These are phyloP conservation scores for Globisporangium takayamanum DNA, from an alignment of 352 stramenopile genomes.

Conservation along the genomic window DNA sequence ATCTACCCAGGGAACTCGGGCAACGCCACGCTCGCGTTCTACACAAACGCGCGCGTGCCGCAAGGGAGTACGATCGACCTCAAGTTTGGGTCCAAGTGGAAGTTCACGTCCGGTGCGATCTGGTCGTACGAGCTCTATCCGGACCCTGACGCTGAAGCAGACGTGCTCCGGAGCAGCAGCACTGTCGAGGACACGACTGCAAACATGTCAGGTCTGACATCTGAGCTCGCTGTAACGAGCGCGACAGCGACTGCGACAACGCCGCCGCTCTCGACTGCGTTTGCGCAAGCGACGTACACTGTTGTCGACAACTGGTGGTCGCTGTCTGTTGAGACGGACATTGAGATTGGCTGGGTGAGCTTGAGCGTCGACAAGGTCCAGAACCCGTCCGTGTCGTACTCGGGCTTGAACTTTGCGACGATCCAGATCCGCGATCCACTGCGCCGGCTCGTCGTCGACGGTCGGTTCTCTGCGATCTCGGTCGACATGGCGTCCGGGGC, in stretches of 20 bases:
- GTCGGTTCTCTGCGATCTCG: constrained; percentile 66
- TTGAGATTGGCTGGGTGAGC: constrained; percentile 63
- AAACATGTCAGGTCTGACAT: background rate
- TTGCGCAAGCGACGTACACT: constrained; percentile 6
- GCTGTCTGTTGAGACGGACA: constrained; percentile 41
- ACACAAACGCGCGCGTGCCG: constrained; percentile 53
- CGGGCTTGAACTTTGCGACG: constrained; percentile 52
- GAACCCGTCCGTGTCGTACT: constrained; percentile 65
- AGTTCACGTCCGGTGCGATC: constrained; percentile 34
- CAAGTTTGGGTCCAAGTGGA: constrained; percentile 57
- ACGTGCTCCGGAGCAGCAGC: background rate
- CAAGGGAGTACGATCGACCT: constrained; percentile 43
- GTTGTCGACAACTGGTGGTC: constrained; percentile 29
- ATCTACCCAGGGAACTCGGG: constrained; percentile 80
- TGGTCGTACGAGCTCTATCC: constrained; percentile 49
- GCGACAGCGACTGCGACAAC: background rate
- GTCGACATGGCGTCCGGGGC: constrained; percentile 55
- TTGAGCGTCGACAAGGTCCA: constrained; percentile 64
- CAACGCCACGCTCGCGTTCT: constrained; percentile 74
- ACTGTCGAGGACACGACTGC: too few relatives aligned
- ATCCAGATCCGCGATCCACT: constrained; percentile 50
- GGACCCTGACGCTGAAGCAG: constrained; percentile 7
- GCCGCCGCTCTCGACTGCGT: constrained; percentile 1
- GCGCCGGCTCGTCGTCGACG: constrained; percentile 47
- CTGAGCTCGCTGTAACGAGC: background rate